Percentiles rank a stretch among this genome's conserved stretches.
phyloP scores from a whole-genome alignment of 352 stramenopile species.

The Phytophthora hibernalis region DNA sequence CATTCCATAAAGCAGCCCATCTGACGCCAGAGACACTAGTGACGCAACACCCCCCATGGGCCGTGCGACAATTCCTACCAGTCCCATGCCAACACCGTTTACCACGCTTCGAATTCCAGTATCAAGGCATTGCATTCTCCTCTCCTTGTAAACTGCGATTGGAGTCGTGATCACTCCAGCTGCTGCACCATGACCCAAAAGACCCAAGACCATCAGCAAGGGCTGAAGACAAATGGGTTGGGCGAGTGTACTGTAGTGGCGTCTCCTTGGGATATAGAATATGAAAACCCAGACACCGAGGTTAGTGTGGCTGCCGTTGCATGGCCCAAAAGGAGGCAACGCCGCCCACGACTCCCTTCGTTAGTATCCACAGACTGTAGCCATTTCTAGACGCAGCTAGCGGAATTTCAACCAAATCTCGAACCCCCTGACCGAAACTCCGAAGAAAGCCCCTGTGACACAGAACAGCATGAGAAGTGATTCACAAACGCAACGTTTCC shows the following conservation, averaged over 20 bases:
- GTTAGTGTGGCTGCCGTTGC: slow-evolving; percentile 71
- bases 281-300: slow-evolving; percentile 82
- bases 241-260: slow-evolving; percentile 73
- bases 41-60: slow-evolving; percentile 84
- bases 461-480: slow-evolving; percentile 11
- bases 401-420: slow-evolving; percentile 84
- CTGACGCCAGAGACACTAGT: slow-evolving; percentile 77
- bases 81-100: slow-evolving; percentile 74
- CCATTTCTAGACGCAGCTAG: slow-evolving; percentile 69
- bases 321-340: slow-evolving; percentile 80
- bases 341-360: slow-evolving; percentile 71
- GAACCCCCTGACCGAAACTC: slow-evolving; percentile 69
- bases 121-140: slow-evolving; percentile 62
- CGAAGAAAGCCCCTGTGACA: slow-evolving; percentile 74
- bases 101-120: slow-evolving; percentile 72
- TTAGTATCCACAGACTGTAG: slow-evolving; percentile 82
- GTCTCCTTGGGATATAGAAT: slow-evolving; percentile 79
- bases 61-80: slow-evolving; percentile 81
- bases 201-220: slow-evolving; percentile 72
- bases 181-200: slow-evolving; percentile 71
- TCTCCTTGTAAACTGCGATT: slow-evolving; percentile 78
- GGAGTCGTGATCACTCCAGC: slow-evolving; percentile 81
- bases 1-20: slow-evolving; percentile 77
- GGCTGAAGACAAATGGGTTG: slow-evolving; percentile 67
- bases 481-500: slow-evolving; percentile 52